Evolutionary conservation across 225 moss, liverwort and hornwort species (phyloP), one percentile per base, ranked within the genome.

Genomic region (Climacium dendroides): DNA sequence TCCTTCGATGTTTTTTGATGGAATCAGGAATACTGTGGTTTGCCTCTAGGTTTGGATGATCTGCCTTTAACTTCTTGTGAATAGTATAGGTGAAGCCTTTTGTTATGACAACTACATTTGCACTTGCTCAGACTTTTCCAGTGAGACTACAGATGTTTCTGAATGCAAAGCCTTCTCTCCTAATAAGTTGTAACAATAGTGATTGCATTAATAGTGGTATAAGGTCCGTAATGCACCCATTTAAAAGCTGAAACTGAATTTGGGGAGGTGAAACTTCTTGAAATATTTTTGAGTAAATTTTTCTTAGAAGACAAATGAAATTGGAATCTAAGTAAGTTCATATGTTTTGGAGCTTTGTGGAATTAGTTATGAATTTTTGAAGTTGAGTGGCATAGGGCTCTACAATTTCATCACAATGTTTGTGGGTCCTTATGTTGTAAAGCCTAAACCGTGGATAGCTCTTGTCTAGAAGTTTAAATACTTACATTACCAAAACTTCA

Each of bases 361-460:
- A n/a, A n/a, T n/a, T n/a, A n/a, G n/a, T 45, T 45, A 45, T 45
- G 45, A 8, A 45, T 47, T 74, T 32, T 1, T 1, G 20, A 4
- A 45, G 7, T 12, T 12, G 30, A 20, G 7, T 8, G 50, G 8
- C 52, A 13, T n/a, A n/a, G n/a, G n/a, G n/a, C n/a, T 10, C 5
- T 74, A 13, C 1, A 50, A 34, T 50, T 13, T 50, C 7, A 74
- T 11, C 8, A 50, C 12, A 3, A n/a, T n/a, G n/a, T 19, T 12
- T 50, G 2, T 74, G 5, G 20, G 8, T 50, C 4, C 5, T 20
- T 52, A 22, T 12, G 8, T 22, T 74, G 8, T 52, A 5, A 74
- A 74, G 50, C 11, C 32, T 0, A 12, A 19, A 32, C 3, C 2
- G 0, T 48, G 0, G 4, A 48, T 48, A 11, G 4, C 5, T 12